phyloP scores from a whole-genome alignment of 1,139 yeast species.

The Lodderomyces beijingensis region DNA sequence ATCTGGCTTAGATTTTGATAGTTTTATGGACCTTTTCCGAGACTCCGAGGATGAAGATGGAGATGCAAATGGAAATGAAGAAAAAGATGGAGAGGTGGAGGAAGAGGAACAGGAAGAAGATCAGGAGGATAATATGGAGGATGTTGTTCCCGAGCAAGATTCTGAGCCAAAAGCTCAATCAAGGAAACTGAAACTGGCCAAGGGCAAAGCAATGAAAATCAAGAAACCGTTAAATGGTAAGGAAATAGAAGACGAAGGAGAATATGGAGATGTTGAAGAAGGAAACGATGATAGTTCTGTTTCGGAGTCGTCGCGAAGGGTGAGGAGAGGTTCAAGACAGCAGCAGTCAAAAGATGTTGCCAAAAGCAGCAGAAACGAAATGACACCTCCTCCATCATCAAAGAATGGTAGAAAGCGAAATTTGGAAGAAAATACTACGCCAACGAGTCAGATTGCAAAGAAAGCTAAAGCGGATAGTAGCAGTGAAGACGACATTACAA shows the following conservation, averaged over 20 bases:
- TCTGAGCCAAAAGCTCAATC: neutral
- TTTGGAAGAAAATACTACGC: slow-evolving; percentile 6
- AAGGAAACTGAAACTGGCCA: too few species aligned
- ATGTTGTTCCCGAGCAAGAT: neutral
- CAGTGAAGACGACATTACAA: slow-evolving; percentile 11
- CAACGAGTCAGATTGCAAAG: slow-evolving; percentile 10
- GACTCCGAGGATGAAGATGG: slow-evolving; percentile 24
- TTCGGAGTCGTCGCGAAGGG: neutral
- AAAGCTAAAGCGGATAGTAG: slow-evolving; percentile 9
- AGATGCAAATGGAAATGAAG: slow-evolving; percentile 28
- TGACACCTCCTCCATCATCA: slow-evolving; percentile 1
- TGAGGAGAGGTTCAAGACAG: neutral
- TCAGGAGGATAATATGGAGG: slow-evolving; percentile 3
- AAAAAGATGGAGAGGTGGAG: slow-evolving; percentile 24
- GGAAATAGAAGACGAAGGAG: slow-evolving; percentile 8
- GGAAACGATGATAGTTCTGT: slow-evolving; percentile 2
- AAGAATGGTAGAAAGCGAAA: slow-evolving; percentile 8
- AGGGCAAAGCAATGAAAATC: slow-evolving; percentile 1
- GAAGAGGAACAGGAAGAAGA: slow-evolving; percentile 18
- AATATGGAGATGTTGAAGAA: slow-evolving; percentile 4
- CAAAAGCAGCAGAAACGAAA: slow-evolving; percentile 6
- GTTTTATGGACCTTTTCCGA: slow-evolving; percentile 32
- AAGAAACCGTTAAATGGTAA: slow-evolving; percentile 1
- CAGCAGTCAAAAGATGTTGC: slow-evolving; percentile 3
- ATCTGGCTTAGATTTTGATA: slow-evolving; percentile 33